Evolutionary conservation across 257 asterid species (phyloP).

Genomic region (Rehmannia glutinosa): DNA sequence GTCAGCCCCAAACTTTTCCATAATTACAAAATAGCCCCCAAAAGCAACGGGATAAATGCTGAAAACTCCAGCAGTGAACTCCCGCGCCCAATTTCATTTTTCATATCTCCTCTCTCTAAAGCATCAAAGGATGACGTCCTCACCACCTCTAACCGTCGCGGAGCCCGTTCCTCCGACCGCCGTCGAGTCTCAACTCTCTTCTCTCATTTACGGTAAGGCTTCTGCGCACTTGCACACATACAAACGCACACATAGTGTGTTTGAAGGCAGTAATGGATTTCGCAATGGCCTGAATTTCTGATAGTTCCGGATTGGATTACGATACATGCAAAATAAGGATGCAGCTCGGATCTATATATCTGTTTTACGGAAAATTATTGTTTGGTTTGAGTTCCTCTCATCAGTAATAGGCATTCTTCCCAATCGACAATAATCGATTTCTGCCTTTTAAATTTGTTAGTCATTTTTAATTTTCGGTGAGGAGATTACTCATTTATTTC

Average conservation of each 20-base stretch:
- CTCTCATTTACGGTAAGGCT: conserved; percentile 59
- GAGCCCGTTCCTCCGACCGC: conserved; percentile 37
- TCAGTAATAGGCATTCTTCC: background rate
- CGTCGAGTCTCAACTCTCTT: conserved; percentile 59
- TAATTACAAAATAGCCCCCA: conserved; percentile 4
- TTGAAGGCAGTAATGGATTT: background rate
- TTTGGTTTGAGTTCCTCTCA: background rate
- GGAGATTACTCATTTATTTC: background rate
- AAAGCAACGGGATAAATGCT: conserved; percentile 8
- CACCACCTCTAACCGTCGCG: conserved; percentile 36
- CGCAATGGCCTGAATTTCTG: background rate
- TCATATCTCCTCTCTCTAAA: background rate
- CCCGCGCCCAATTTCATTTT: conserved; percentile 24
- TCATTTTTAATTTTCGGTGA: background rate
- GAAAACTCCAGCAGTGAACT: background rate
- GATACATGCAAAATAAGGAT: background rate
- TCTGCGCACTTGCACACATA: background rate
- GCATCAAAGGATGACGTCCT: conserved; percentile 36
- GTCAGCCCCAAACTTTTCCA: background rate
- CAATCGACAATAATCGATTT: conserved; percentile 2
- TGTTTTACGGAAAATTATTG: background rate
- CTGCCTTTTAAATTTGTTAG: background rate
- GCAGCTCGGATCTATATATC: background rate
- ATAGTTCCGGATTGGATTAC: conserved; percentile 1
- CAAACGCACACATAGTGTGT: background rate